Percentiles rank a stretch among this genome's conserved stretches.
These are phyloP conservation scores for Trichosporon sp. DNA, from an alignment of 1,284 basidiomycete species.

Conservation along the genomic window DNA sequence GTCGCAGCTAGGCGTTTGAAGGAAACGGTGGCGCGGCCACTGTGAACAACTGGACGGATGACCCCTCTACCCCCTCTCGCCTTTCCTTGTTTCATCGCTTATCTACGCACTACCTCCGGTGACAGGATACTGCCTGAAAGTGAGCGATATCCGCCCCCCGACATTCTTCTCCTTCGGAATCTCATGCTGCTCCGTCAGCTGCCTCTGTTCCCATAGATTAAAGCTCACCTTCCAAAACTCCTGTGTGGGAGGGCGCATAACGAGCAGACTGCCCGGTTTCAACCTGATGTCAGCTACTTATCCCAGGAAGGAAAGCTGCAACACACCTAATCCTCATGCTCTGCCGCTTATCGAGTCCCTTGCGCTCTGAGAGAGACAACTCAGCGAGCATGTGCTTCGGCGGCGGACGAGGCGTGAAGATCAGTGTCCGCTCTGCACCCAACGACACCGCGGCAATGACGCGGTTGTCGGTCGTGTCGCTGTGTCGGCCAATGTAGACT, in stretches of 20 bases:
- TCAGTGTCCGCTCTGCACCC: constrained; percentile 52
- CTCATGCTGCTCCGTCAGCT: constrained; percentile 44
- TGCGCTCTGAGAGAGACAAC: not conserved
- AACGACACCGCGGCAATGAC: constrained; percentile 54
- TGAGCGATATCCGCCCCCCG: constrained; percentile 49
- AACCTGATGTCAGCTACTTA: constrained; percentile 36
- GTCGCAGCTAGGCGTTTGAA: too few relatives aligned
- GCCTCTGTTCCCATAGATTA: not conserved
- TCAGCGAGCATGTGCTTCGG: not conserved
- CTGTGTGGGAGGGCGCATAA: constrained; percentile 53
- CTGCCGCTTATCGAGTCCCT: constrained; percentile 22
- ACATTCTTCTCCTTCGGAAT: constrained; percentile 50
- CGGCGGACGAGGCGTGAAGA: constrained; percentile 49
- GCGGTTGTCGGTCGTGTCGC: constrained; percentile 40
- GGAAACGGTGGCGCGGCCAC: too few relatives aligned
- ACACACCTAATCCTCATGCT: constrained; percentile 38
- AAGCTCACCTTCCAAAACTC: constrained; percentile 52
- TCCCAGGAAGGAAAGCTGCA: too few relatives aligned
- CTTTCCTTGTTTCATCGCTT: not conserved
- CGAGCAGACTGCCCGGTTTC: constrained; percentile 51
- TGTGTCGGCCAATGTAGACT: constrained; percentile 20
- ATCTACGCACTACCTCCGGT: not conserved
- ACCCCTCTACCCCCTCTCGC: too few relatives aligned
- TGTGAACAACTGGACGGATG: too few relatives aligned
- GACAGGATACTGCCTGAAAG: constrained; percentile 47